A percentile compares a stretch with the other conserved stretches of the same genome.
phyloP scores from a whole-genome alignment of 495 filamentous ascomycete genomes.

The Immersiella caudata region DNA sequence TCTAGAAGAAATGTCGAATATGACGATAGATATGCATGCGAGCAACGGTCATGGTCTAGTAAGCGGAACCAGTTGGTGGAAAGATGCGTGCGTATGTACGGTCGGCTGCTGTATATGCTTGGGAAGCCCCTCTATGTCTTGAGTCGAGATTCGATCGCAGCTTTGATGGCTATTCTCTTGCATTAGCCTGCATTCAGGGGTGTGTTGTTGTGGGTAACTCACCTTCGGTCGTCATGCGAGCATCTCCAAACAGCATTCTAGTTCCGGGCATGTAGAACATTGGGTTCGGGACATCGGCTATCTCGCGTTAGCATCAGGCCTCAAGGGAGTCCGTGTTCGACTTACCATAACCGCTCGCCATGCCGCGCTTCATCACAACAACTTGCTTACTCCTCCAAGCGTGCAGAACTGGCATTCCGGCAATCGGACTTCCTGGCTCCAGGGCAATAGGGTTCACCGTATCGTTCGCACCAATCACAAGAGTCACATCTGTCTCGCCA shows the following conservation, averaged over 20 bases:
- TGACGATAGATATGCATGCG: slow-evolving; percentile 10
- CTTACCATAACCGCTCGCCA: slow-evolving; percentile 79
- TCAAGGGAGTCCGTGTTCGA: neutral
- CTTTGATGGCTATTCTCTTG: slow-evolving; percentile 51
- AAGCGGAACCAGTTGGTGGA: neutral
- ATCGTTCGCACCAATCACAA: slow-evolving; percentile 85
- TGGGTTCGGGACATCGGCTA: slow-evolving; percentile 80
- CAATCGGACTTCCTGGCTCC: slow-evolving; percentile 75
- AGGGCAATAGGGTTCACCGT: slow-evolving; percentile 84
- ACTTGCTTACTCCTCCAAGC: slow-evolving; percentile 91
- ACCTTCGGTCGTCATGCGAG: slow-evolving; percentile 77
- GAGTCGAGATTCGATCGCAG: slow-evolving; percentile 49
- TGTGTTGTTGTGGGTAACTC: slow-evolving; percentile 20
- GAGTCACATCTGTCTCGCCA: slow-evolving; percentile 74
- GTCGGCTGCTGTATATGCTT: slow-evolving; percentile 3
- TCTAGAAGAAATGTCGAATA: neutral
- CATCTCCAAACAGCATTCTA: slow-evolving; percentile 85
- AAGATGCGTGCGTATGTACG: slow-evolving; percentile 13
- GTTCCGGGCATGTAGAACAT: slow-evolving; percentile 87
- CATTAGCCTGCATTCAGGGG: neutral
- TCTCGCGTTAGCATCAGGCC: slow-evolving; percentile 1
- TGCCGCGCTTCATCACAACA: slow-evolving; percentile 81
- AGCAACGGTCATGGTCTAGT: slow-evolving; percentile 9
- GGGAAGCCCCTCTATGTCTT: slow-evolving; percentile 32
- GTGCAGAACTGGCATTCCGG: slow-evolving; percentile 83